Evolutionary conservation across 768 basidiomycete species (phyloP), one percentile per base, ranked within the genome.

Genomic region (Pisolithus sp.): DNA sequence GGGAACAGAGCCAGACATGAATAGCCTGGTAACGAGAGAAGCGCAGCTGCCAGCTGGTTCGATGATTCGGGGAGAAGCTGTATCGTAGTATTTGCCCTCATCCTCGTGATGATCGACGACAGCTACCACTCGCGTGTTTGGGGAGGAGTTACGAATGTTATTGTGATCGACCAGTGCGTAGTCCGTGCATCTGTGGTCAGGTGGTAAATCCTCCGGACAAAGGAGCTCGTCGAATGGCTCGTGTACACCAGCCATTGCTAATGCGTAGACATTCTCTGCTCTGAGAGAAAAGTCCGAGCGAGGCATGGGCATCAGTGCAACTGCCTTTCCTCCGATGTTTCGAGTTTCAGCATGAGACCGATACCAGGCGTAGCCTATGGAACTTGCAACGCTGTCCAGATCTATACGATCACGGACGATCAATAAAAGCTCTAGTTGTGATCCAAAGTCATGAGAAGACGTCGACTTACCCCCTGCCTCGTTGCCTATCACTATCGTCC

Each of bases 131-230:
- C 69, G 67, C 0, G 73, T 69, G 34, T 66, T 62, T 0, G 73
- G 67, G 3, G 53, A 37, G 2, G 68, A 56, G 62, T 80, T 59
- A 24, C 66, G 69, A 20, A 96, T 76, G 7, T 74, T 73, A 62
- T 98, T 99, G 68, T 97, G 94, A 67, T 99, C 96, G 41, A 97
- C 92, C 17, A 99, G 76, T 0, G 82, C 88, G 61, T 90, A 90
- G 6, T 69, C 73, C 15, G 74, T 73, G 5, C 79, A 80, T 5
- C 42, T 24, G 26, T 55, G 54, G n/a, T 73, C 59, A 7, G 65
- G 57, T 0, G 78, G 70, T n/a, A 93, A 51, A 58, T 94, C 89
- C 51, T 80, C 79, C 18, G 84, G 65, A 52, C 82, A 84, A 26
- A 94, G 74, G 2, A 95, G 73, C 51, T 83, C 74, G 9, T 75